A percentile compares a stretch with the other conserved stretches of the same genome.
Evolutionary conservation across 2,329 filamentous ascomycete genomes (phyloP).

Genomic region (Botrytis tulipae): DNA sequence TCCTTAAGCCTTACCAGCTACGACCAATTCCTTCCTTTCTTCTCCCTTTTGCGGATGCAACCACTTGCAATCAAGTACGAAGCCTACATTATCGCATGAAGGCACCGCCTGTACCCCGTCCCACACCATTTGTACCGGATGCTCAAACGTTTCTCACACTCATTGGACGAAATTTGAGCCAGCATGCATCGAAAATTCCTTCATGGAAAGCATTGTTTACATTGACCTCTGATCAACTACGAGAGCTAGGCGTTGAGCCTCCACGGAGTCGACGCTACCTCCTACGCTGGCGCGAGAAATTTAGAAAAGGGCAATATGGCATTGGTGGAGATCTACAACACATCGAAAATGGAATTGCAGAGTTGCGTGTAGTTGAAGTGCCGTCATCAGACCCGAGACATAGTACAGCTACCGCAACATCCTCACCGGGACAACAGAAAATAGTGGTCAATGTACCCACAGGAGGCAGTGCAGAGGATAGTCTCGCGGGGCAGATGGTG

Average conservation of each 20-base stretch:
- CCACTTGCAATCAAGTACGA: slow-evolving; percentile 36
- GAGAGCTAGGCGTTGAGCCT: slow-evolving; percentile 82
- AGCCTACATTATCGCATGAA: slow-evolving; percentile 42
- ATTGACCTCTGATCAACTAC: slow-evolving; percentile 72
- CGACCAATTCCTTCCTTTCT: slow-evolving; percentile 38
- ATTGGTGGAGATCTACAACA: slow-evolving; percentile 78
- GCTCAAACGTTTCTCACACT: slow-evolving; percentile 81
- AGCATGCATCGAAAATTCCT: slow-evolving; percentile 82
- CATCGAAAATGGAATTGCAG: slow-evolving; percentile 58
- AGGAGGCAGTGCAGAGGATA: slow-evolving; percentile 42
- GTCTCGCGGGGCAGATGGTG: slow-evolving; percentile 44
- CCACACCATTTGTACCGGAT: slow-evolving; percentile 84
- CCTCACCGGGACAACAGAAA: slow-evolving; percentile 51
- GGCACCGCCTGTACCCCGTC: slow-evolving; percentile 55
- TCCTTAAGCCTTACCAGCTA: slow-evolving; percentile 31
- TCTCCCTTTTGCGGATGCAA: slow-evolving; percentile 37
- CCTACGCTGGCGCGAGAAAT: slow-evolving; percentile 82
- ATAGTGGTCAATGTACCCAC: slow-evolving; percentile 58
- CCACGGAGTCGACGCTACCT: slow-evolving; percentile 80
- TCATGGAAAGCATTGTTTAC: slow-evolving; percentile 90
- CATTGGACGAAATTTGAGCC: slow-evolving; percentile 82
- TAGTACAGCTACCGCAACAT: slow-evolving; percentile 48
- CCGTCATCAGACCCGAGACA: slow-evolving; percentile 25
- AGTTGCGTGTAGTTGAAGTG: slow-evolving; percentile 49
- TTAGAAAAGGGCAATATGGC: slow-evolving; percentile 73